Percentiles rank a stretch among this genome's conserved stretches.
Conservation (phyloP, 805 yeast genomes). For the Cyberlindnera galapagoensis region DNA sequence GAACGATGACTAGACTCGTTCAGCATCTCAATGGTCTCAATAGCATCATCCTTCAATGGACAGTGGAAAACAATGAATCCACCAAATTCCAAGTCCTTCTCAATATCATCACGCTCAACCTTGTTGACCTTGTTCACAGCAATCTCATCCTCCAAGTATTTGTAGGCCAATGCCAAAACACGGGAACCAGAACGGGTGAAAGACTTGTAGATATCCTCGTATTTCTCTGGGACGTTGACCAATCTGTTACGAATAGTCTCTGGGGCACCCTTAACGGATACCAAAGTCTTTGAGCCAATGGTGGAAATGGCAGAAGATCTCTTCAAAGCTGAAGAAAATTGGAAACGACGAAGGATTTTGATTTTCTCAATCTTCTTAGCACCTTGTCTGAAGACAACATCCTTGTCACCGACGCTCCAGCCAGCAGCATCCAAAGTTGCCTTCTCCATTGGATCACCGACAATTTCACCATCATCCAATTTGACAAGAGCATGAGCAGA, state of each 20-base stretch:
- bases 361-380: slow-evolving; percentile 38
- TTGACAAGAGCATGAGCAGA: slow-evolving; percentile 95
- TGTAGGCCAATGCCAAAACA: slow-evolving; percentile 92
- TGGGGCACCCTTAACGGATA: slow-evolving; percentile 96
- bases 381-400: slow-evolving; percentile 47
- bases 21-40: slow-evolving; percentile 84
- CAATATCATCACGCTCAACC: slow-evolving; percentile 70
- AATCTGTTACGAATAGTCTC: slow-evolving; percentile 86
- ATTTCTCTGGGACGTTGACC: slow-evolving; percentile 59
- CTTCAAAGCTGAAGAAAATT: slow-evolving; percentile 91
- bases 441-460: slow-evolving; percentile 99
- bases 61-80: slow-evolving; percentile 97
- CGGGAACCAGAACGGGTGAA: slow-evolving; percentile 95
- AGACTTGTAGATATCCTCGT: slow-evolving; percentile 80
- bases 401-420: slow-evolving; percentile 79
- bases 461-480: slow-evolving; percentile 93
- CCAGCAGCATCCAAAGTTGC: slow-evolving; percentile 84
- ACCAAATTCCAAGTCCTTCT: slow-evolving; percentile 67
- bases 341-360: slow-evolving; percentile 85
- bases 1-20: slow-evolving; percentile 94
- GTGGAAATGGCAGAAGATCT: slow-evolving; percentile 86
- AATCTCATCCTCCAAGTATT: slow-evolving; percentile 49
- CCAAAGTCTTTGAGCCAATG: slow-evolving; percentile 50
- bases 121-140: slow-evolving; percentile 46
- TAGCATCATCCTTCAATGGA: slow-evolving; percentile 91